Conservation (phyloP, 306 rosid species). For the Clitoria ternatea region DNA sequence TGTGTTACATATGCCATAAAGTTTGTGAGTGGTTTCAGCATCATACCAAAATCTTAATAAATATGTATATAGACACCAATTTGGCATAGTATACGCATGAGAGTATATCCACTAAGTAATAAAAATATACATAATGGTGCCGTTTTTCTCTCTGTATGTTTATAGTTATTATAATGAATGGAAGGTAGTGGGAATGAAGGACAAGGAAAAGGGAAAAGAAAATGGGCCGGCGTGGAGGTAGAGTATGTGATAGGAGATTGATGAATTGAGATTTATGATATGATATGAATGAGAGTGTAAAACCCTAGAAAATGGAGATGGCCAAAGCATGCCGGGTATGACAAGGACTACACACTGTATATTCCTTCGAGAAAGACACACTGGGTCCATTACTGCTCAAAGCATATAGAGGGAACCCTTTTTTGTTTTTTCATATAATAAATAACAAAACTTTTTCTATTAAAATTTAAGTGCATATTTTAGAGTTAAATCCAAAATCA, state of each 20-base stretch:
- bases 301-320: constrained; percentile 79
- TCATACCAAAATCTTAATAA: not conserved
- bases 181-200: constrained; percentile 26
- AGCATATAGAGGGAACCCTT: constrained; percentile 3
- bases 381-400: constrained; percentile 46
- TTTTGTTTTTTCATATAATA: too few relatives aligned
- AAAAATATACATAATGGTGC: not conserved
- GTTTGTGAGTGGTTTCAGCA: not conserved
- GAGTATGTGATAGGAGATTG: not conserved
- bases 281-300: too few relatives aligned
- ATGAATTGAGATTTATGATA: not conserved
- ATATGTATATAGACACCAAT: not conserved
- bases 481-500: too few relatives aligned
- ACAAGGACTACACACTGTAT: constrained; percentile 87
- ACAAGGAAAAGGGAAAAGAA: constrained; percentile 1
- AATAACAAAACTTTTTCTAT: too few relatives aligned
- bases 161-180: not conserved
- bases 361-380: constrained; percentile 89
- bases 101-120: not conserved
- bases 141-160: not conserved
- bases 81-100: not conserved
- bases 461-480: too few relatives aligned
- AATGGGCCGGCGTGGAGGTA: constrained; percentile 9
- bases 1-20: not conserved
- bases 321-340: constrained; percentile 81